Conservation (phyloP, 192 early-diverging fungal genomes). For the Funneliformis mosseae region DNA sequence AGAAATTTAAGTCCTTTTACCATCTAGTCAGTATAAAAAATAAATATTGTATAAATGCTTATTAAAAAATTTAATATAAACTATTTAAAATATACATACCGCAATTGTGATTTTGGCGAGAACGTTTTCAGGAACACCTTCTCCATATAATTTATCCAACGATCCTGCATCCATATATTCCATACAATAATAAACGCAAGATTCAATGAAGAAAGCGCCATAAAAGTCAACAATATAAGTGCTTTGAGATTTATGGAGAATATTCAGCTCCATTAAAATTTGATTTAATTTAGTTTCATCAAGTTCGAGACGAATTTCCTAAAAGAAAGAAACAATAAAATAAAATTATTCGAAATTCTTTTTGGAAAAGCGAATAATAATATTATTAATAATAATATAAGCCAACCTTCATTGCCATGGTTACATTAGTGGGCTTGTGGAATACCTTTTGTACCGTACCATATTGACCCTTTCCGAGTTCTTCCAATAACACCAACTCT, state of each 20-base stretch:
- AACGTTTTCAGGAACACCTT: slow-evolving; percentile 81
- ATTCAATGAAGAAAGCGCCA: slow-evolving; percentile 94
- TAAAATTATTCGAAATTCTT: slow-evolving; percentile 8
- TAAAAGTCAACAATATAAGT: slow-evolving; percentile 98
- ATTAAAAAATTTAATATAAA: neutral
- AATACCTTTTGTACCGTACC: slow-evolving; percentile 91
- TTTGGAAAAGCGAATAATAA: neutral
- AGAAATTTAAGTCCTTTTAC: slow-evolving; percentile 82
- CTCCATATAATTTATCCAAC: slow-evolving; percentile 80
- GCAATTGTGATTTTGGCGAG: slow-evolving; percentile 74
- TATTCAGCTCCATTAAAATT: slow-evolving; percentile 95
- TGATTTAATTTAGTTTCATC: slow-evolving; percentile 86
- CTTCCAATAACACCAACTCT: slow-evolving; percentile 74
- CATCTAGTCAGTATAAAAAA: slow-evolving; percentile 56
- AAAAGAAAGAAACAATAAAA: slow-evolving; percentile 4
- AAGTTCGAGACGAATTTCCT: slow-evolving; percentile 92
- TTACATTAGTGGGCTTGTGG: slow-evolving; percentile 82
- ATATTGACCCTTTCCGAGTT: slow-evolving; percentile 90
- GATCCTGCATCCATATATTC: slow-evolving; percentile 98
- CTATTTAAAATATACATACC: slow-evolving; percentile 44
- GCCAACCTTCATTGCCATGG: slow-evolving; percentile 82
- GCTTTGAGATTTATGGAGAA: slow-evolving; percentile 84
- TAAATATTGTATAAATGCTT: slow-evolving; percentile 23
- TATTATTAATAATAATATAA: neutral
- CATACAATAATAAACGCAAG: slow-evolving; percentile 98